phyloP scores from a whole-genome alignment of 345 rosid genomes.

The Ceriops zippeliana region DNA sequence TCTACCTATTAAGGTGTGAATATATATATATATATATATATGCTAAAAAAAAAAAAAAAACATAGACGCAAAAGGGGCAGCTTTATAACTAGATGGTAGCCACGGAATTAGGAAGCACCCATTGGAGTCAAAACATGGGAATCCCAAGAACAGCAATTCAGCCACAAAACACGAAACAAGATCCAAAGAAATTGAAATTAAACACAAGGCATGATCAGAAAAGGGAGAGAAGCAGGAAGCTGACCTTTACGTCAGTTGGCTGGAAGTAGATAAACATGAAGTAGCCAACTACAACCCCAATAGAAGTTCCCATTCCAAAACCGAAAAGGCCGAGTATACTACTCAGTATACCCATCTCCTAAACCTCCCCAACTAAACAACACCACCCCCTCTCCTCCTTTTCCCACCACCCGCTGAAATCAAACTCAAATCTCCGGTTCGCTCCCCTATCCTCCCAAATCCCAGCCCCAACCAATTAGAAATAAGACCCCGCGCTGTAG shows the following conservation, averaged over 20 bases:
- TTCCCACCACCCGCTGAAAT: not conserved
- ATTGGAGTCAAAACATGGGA: not conserved
- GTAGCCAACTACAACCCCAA: slow-evolving; percentile 69
- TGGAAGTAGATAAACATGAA: slow-evolving; percentile 66
- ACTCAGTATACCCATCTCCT: slow-evolving; percentile 63
- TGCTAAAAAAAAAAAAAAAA: too few species aligned
- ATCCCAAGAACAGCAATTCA: not conserved
- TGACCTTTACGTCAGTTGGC: slow-evolving; percentile 71
- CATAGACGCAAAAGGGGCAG: too few species aligned
- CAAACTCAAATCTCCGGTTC: slow-evolving; percentile 1
- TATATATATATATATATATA: too few species aligned
- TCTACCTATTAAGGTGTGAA: too few species aligned
- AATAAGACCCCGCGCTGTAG: not conserved
- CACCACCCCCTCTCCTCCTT: not conserved
- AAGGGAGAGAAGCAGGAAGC: not conserved
- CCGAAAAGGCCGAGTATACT: slow-evolving; percentile 58
- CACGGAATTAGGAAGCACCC: not conserved
- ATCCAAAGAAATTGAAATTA: not conserved
- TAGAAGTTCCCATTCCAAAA: slow-evolving; percentile 73
- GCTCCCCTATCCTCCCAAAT: not conserved
- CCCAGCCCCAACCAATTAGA: slow-evolving; percentile 5
- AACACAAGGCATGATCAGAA: slow-evolving; percentile 8
- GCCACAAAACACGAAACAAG: not conserved
- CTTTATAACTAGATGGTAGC: not conserved
- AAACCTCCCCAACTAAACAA: slow-evolving; percentile 9